phyloP scores from a whole-genome alignment of 2,329 filamentous ascomycete species.

The Apiospora pterosperma region DNA sequence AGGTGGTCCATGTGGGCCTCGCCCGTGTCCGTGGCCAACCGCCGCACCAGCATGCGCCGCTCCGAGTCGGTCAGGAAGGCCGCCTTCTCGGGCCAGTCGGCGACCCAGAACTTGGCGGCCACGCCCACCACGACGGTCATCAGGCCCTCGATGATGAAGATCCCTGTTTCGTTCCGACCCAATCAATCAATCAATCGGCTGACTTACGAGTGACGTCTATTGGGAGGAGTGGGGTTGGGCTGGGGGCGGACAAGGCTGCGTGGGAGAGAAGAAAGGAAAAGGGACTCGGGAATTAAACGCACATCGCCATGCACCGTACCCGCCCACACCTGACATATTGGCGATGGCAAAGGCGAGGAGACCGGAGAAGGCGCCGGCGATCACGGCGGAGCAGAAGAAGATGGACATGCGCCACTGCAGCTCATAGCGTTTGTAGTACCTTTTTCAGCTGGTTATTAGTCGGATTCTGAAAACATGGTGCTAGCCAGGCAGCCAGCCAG shows the following conservation, averaged over 20 bases:
- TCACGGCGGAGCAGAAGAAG: conserved; percentile 38
- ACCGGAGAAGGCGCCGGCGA: conserved; percentile 42
- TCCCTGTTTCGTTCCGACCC: no score
- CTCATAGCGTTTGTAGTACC: conserved; percentile 45
- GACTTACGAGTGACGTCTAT: no score
- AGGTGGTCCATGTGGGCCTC: conserved; percentile 32
- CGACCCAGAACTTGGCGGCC: conserved; percentile 38
- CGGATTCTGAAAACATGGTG: not conserved
- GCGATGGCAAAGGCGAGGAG: conserved; percentile 47
- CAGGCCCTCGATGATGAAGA: conserved; percentile 38
- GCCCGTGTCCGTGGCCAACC: conserved; percentile 26
- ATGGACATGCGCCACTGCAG: conserved; percentile 42
- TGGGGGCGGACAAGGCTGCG: conserved; percentile 19
- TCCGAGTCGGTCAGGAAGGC: conserved; percentile 42
- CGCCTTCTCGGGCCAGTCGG: conserved; percentile 45
- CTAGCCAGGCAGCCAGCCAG: not conserved
- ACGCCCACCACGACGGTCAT: conserved; percentile 29
- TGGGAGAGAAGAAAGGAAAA: not conserved
- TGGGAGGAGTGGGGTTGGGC: conserved; percentile 27
- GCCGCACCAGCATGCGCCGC: conserved; percentile 27
- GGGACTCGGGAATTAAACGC: not conserved
- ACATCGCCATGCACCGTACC: conserved; percentile 40
- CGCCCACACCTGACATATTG: conserved; percentile 38
- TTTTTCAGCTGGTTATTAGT: conserved; percentile 31
- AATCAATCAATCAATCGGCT: no score